Evolutionary conservation across 2,329 filamentous ascomycete species (phyloP).

Genomic region (Aspergillus oerlinghausenensis): DNA sequence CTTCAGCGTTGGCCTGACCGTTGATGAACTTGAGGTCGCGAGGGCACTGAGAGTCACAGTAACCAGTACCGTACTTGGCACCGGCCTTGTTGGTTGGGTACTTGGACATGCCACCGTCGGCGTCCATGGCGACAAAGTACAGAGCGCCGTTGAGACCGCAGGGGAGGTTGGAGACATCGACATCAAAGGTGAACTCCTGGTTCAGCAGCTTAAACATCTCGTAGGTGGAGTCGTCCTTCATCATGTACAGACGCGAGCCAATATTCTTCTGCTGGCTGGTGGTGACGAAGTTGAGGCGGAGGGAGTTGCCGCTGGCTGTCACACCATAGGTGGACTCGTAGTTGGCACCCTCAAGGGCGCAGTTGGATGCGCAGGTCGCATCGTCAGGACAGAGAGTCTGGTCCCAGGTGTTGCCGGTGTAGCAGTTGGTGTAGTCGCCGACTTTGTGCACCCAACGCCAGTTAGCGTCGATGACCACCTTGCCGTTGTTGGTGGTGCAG

Average conservation of each 20-base stretch:
- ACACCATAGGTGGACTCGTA: slow-evolving; percentile 52
- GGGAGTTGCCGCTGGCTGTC: slow-evolving; percentile 44
- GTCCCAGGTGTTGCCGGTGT: slow-evolving; percentile 52
- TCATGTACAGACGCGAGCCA: slow-evolving; percentile 58
- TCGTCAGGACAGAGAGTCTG: slow-evolving; percentile 46
- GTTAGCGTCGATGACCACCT: slow-evolving; percentile 53
- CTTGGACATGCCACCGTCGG: slow-evolving; percentile 54
- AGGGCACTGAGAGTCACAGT: slow-evolving; percentile 59
- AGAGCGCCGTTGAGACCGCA: slow-evolving; percentile 70
- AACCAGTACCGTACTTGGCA: slow-evolving; percentile 58
- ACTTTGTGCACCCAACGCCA: slow-evolving; percentile 55
- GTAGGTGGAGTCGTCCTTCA: slow-evolving; percentile 59
- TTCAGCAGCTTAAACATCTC: slow-evolving; percentile 61
- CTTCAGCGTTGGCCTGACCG: slow-evolving; percentile 51
- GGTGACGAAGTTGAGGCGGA: slow-evolving; percentile 49
- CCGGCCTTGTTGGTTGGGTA: slow-evolving; percentile 54
- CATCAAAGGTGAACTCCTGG: slow-evolving; percentile 68
- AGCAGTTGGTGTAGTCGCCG: slow-evolving; percentile 52
- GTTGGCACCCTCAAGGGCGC: slow-evolving; percentile 54
- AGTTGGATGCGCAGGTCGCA: slow-evolving; percentile 51
- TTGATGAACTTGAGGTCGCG: slow-evolving; percentile 46
- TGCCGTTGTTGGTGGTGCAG: slow-evolving; percentile 49
- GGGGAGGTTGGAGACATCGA: slow-evolving; percentile 63
- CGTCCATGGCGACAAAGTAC: slow-evolving; percentile 60
- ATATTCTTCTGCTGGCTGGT: slow-evolving; percentile 32